Conservation (phyloP, 495 filamentous ascomycete species). For the Glonium stellatum region DNA sequence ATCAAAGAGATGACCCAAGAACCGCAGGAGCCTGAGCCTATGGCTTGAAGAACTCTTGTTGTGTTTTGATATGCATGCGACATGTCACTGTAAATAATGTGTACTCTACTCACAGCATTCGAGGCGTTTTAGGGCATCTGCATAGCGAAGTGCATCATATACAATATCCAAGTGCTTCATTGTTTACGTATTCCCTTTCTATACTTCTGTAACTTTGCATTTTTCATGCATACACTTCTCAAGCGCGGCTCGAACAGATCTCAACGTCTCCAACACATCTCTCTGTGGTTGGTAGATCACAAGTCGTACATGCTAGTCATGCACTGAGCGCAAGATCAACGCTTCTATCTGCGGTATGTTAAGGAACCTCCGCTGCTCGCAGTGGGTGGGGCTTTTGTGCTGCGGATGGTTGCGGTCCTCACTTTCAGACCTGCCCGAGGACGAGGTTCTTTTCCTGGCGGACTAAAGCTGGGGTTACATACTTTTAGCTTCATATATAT, state of each 20-base stretch:
- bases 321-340: constrained; percentile 15
- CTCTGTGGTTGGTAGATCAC: constrained; percentile 15
- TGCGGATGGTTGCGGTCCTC: background rate
- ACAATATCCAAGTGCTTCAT: background rate
- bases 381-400: background rate
- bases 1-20: constrained; percentile 4
- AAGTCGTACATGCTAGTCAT: background rate
- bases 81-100: background rate
- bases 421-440: constrained; percentile 17
- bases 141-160: background rate
- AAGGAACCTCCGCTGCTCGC: background rate
- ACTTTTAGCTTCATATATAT: background rate
- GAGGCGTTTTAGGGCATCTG: background rate
- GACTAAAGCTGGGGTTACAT: constrained; percentile 21
- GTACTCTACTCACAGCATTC: constrained; percentile 4
- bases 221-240: constrained; percentile 1
- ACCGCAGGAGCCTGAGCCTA: background rate
- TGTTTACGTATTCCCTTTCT: background rate
- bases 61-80: background rate
- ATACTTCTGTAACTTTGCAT: background rate
- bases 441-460: constrained; percentile 10
- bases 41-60: background rate
- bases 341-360: background rate
- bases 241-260: constrained; percentile 20
- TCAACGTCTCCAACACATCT: constrained; percentile 12